Evolutionary conservation across 2,329 filamentous ascomycete species (phyloP), one percentile per base, ranked within the genome.

Genomic region (Penicillium italicum): DNA sequence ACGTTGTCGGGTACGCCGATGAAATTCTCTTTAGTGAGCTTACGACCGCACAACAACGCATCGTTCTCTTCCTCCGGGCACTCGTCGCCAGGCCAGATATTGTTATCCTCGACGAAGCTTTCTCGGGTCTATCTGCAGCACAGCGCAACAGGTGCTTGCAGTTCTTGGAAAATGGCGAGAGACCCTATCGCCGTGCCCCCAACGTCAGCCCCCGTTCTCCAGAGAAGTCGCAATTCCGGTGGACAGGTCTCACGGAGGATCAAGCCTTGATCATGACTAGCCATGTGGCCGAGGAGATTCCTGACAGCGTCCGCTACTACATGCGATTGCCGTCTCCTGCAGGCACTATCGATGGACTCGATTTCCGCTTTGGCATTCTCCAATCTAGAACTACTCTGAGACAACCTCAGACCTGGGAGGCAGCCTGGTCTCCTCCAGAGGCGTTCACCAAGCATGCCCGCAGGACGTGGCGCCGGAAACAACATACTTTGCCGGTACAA

Each of bases 191-290:
- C 66, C 66, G 28, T 72, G 49, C 57, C 68, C 20, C 53, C 40
- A 30, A 60, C 8, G 20, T 53, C 31, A 42, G 55, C 10, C 2
- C 56, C 22, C 28, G 30, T n/a, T 2, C 6, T 14, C 2, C 5
- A 20, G 16, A 0, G 20, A 30, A 45, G 18, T 1, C 4, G 4
- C 55, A 56, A 3, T 53, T 60, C 1, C 66, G 68, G 28, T 64
- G 68, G 5, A 68, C 67, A 1, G 91, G 91, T 0, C 73, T 97
- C 53, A 80, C 80, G 1, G 77, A 85, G 0, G 73, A 84, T 22
- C 93, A 97, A 74, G 91, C 91, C 0, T 76, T 99, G 51, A 82
- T 97, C n/a, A 91, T 92, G 61, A 93, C 97, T 57, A 94, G 91
- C 58, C 94, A 99, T 75, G 81, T 93, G 58, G 86, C 86, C 59